Evolutionary conservation across 768 basidiomycete species (phyloP), one percentile per base, ranked within the genome.

Genomic region (Hypholoma sublateritium): DNA sequence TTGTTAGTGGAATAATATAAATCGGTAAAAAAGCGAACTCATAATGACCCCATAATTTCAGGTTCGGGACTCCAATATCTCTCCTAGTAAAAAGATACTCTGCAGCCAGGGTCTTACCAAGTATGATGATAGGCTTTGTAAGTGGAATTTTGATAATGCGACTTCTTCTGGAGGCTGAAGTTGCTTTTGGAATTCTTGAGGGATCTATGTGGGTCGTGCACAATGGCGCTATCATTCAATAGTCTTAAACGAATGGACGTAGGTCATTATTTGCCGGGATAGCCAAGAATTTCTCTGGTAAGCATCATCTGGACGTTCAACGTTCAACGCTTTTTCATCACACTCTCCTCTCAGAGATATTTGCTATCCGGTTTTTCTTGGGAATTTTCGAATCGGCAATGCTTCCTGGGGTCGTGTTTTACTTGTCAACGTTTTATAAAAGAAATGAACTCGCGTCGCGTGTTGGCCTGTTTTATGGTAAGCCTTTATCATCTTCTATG

Each of bases 121-220:
- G 78, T 47, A 77, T 80, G 74, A 79, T 81, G 79, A 59, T 80
- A 51, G 78, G 79, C 37, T 81, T 81, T 59, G 80, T 78, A 59
- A 59, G 76, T 66, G 28, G 11, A 13, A 25, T 6, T 36, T 8
- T 8, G 17, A 42, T 37, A 1, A 9, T 39, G 12, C 16, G 22
- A 41, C 21, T 22, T 9, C 14, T 34, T 39, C 5, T 32, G 2
- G 13, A 25, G 24, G n/a, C 12, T 17, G 19, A 17, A 51, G 41
- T 24, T 41, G 13, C 4, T n/a, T 41, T 39, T 21, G 17, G 22
- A 1, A n/a, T 17, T 28, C 21, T 51, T 13, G 34, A 79, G 77
- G 78, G 77, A 25, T 71, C 74, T 7, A 78, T 79, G 77, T 79
- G 50, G 53, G 71, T 49, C 11, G 34, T 41, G 17, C 17, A 28